Conservation (phyloP, 768 basidiomycete genomes). For the Gymnopilus junonius region DNA sequence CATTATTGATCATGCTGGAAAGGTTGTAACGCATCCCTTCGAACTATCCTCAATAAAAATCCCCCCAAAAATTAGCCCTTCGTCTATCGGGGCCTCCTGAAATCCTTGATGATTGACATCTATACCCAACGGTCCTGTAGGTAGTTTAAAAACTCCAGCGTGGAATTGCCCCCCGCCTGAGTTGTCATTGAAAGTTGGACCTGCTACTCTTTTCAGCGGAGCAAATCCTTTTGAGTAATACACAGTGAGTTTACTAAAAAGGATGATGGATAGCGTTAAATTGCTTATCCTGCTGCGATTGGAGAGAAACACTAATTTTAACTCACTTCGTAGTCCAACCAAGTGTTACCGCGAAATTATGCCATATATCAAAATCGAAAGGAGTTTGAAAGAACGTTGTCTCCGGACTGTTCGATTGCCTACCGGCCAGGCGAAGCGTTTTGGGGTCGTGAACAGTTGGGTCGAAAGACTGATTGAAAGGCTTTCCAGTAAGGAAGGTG, state of each 20-base stretch:
- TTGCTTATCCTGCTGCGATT: too few species aligned
- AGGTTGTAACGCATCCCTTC: conserved; percentile 14
- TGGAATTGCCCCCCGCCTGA: conserved; percentile 20
- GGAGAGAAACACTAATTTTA: too few species aligned
- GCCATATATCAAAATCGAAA: conserved; percentile 19
- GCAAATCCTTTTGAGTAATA: conserved; percentile 18
- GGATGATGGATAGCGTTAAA: too few species aligned
- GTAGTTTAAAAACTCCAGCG: conserved; percentile 15
- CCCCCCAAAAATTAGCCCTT: conserved; percentile 18
- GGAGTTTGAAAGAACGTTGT: conserved; percentile 19
- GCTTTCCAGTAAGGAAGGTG: conserved; percentile 16
- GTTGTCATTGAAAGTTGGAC: conserved; percentile 16
- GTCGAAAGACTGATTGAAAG: conserved; percentile 17
- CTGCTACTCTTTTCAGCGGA: conserved; percentile 11
- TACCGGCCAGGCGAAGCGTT: conserved; percentile 15
- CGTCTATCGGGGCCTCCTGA: conserved; percentile 16
- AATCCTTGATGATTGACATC: conserved; percentile 19
- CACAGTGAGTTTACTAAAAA: conserved; percentile 11
- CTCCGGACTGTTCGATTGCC: conserved; percentile 15
- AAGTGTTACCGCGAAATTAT: conserved; percentile 19
- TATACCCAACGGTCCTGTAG: conserved; percentile 16
- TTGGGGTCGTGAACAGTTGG: conserved; percentile 16
- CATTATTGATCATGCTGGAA: too few species aligned
- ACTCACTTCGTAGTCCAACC: conserved; percentile 17
- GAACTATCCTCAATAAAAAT: conserved; percentile 20